Evolutionary conservation across 305 asterid species (phyloP).

Genomic region (Andrographis paniculata): DNA sequence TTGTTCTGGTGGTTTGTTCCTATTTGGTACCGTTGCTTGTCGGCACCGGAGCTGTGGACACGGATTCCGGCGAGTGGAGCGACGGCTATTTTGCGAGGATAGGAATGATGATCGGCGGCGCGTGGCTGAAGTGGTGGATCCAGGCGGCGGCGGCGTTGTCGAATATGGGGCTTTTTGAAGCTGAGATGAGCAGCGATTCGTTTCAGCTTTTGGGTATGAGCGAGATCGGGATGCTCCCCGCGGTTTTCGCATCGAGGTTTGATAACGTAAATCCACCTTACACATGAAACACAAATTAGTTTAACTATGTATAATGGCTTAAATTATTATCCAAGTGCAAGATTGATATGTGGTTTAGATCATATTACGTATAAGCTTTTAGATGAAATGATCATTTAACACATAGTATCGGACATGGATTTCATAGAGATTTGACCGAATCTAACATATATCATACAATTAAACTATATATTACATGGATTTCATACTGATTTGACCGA

Average conservation of each 20-base stretch:
- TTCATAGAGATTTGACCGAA: too few relatives aligned
- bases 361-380: too few relatives aligned
- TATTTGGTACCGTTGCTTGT: slow-evolving; percentile 57
- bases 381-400: too few relatives aligned
- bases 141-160: slow-evolving; percentile 72
- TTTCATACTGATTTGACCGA: too few relatives aligned
- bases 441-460: too few relatives aligned
- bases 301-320: too few relatives aligned
- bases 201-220: slow-evolving; percentile 83
- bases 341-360: too few relatives aligned
- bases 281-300: too few relatives aligned
- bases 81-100: slow-evolving; percentile 79
- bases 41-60: slow-evolving; percentile 57
- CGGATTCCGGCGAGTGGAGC: slow-evolving; percentile 54
- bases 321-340: too few relatives aligned
- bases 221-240: slow-evolving; percentile 71
- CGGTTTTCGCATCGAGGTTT: slow-evolving; percentile 56
- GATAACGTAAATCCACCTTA: too few relatives aligned
- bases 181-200: slow-evolving; percentile 75
- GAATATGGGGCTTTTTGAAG: slow-evolving; percentile 66
- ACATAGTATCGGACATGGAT: too few relatives aligned
- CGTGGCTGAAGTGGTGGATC: slow-evolving; percentile 81
- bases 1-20: slow-evolving; percentile 51
- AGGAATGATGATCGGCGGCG: slow-evolving; percentile 67
- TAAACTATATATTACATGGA: too few relatives aligned